Conservation (phyloP, 345 rosid species). For the Euphorbia lathyris region DNA sequence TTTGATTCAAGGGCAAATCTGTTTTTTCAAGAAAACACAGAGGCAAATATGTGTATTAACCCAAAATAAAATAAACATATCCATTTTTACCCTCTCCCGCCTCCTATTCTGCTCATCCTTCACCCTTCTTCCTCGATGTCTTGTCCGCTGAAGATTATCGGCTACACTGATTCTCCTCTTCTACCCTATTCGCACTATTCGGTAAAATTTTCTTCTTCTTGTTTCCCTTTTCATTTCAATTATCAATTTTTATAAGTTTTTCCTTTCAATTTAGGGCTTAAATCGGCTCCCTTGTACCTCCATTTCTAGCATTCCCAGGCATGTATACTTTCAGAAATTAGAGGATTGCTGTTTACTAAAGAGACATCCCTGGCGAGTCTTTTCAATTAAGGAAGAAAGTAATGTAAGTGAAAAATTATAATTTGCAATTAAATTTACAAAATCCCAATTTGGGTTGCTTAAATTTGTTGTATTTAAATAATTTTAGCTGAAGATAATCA, state of each 20-base stretch:
- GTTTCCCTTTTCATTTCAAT: neutral
- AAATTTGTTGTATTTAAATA: neutral
- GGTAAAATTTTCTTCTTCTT: conserved; percentile 6
- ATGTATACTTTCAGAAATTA: neutral
- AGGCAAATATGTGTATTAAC: neutral
- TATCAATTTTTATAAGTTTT: neutral
- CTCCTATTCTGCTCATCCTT: neutral
- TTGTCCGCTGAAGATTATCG: conserved; percentile 7
- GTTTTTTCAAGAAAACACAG: too few relatives aligned
- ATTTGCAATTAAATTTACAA: neutral
- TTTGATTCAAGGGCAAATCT: too few relatives aligned
- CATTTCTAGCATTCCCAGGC: conserved; percentile 14
- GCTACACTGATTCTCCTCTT: neutral
- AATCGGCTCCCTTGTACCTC: neutral
- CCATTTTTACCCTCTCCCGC: neutral
- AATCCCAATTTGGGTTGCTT: neutral
- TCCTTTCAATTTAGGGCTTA: conserved; percentile 5
- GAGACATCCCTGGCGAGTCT: conserved; percentile 11
- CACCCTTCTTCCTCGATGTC: neutral
- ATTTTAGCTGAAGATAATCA: neutral
- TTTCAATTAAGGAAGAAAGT: conserved; percentile 21
- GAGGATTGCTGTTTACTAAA: neutral
- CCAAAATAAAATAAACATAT: neutral
- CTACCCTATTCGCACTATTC: neutral
- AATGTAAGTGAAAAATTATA: conserved; percentile 29